Evolutionary conservation across 2,329 filamentous ascomycete species (phyloP).

Genomic region (Cercospora citrullina): DNA sequence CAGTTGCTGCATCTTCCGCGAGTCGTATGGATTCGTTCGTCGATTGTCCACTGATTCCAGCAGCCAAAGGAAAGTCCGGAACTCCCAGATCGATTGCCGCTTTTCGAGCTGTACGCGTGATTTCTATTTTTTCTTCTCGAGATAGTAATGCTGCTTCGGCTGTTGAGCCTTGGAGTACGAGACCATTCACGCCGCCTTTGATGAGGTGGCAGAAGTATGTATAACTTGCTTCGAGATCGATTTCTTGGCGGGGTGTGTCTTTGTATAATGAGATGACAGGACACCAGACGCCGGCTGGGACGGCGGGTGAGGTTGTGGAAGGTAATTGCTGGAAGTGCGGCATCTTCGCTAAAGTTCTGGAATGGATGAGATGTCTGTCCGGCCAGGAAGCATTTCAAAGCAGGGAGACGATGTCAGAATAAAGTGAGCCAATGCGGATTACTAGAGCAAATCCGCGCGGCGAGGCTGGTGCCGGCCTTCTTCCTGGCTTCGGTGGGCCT

Average conservation of each 20-base stretch:
- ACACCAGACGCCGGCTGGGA: conserved; percentile 50
- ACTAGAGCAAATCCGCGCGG: not conserved
- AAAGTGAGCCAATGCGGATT: not conserved
- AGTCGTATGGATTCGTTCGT: conserved; percentile 42
- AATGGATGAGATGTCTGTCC: too few relatives aligned
- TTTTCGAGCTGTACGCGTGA: conserved; percentile 44
- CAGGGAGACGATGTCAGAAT: not conserved
- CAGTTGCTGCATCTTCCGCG: conserved; percentile 42
- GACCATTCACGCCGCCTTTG: conserved; percentile 48
- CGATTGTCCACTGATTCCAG: conserved; percentile 47
- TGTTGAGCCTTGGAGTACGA: conserved; percentile 52
- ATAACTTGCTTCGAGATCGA: conserved; percentile 50
- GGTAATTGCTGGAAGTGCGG: not conserved
- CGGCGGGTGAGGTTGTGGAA: conserved; percentile 7
- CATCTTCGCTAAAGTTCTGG: not conserved
- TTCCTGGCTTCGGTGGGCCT: not conserved
- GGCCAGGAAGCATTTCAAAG: not conserved
- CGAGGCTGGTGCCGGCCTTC: not conserved
- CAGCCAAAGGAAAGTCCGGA: conserved; percentile 46
- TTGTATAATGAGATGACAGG: conserved; percentile 53
- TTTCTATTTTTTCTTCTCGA: conserved; percentile 43
- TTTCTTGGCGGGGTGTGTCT: conserved; percentile 42
- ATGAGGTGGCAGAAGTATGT: conserved; percentile 47
- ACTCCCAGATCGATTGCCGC: conserved; percentile 43
- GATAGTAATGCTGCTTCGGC: conserved; percentile 50